Evolutionary conservation across 192 early-diverging fungal genomes (phyloP).

Genomic region (Podila horticola): DNA sequence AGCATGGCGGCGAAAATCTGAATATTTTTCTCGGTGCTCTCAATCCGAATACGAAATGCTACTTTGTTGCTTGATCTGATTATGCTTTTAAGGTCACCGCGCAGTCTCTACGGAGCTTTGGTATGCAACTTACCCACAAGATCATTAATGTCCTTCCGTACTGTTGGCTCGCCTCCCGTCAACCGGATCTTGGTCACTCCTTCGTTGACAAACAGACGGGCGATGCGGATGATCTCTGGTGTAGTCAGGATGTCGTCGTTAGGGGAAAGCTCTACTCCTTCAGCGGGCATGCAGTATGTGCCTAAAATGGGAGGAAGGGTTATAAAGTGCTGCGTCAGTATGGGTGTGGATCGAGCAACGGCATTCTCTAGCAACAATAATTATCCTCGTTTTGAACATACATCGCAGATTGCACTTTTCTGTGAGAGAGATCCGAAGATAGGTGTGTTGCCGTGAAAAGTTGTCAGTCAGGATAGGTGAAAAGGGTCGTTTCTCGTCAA

Average conservation of each 20-base stretch:
- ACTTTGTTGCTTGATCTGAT: no score
- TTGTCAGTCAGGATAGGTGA: slow-evolving; percentile 70
- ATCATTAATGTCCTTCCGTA: slow-evolving; percentile 90
- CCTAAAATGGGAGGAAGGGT: slow-evolving; percentile 54
- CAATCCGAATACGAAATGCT: no score
- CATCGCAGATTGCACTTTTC: slow-evolving; percentile 97
- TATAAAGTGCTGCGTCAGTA: background rate
- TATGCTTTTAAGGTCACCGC: no score
- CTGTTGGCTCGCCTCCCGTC: slow-evolving; percentile 96
- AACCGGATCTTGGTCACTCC: slow-evolving; percentile 95
- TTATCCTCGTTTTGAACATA: slow-evolving; percentile 33
- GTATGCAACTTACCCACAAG: slow-evolving; percentile 72
- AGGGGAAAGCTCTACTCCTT: slow-evolving; percentile 81
- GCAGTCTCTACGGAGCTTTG: no score
- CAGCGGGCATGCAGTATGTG: slow-evolving; percentile 97
- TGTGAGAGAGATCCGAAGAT: slow-evolving; percentile 93
- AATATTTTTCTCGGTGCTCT: no score
- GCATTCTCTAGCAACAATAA: background rate
- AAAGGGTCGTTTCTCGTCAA: slow-evolving; percentile 55
- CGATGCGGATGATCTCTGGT: slow-evolving; percentile 83
- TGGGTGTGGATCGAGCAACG: background rate
- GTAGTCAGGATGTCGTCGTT: slow-evolving; percentile 77
- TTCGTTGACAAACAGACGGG: slow-evolving; percentile 85
- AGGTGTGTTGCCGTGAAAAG: slow-evolving; percentile 91
- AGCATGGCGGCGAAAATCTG: no score